These are phyloP conservation scores for Metschnikowia gelsemii DNA, from an alignment of 805 yeast species.

Conservation along the genomic window DNA sequence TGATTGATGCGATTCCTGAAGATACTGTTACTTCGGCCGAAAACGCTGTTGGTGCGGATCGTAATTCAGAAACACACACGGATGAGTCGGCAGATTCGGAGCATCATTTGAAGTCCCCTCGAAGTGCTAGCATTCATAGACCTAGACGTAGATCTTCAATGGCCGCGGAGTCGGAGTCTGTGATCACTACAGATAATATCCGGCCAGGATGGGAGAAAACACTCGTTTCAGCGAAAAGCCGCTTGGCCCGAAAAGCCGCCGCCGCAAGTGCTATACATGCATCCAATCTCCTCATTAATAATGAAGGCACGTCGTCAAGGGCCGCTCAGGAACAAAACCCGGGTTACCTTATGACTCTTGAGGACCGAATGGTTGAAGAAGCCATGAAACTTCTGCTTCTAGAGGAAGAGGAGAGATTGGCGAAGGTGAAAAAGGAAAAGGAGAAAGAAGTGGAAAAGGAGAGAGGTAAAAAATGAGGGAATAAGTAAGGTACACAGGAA, in stretches of 20 bases:
- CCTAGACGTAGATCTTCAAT: constrained; percentile 43
- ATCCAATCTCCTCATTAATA: constrained; percentile 61
- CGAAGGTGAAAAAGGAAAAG: constrained; percentile 4
- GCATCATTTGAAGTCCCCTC: neutral
- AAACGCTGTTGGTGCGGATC: no score
- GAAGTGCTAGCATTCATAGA: constrained; percentile 6
- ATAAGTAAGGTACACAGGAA: no score
- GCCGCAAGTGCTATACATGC: constrained; percentile 94
- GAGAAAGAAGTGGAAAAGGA: neutral
- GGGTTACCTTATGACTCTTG: constrained; percentile 26
- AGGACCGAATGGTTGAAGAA: constrained; percentile 80
- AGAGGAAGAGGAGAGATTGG: constrained; percentile 59
- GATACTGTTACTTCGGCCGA: no score
- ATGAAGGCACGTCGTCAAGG: constrained; percentile 10
- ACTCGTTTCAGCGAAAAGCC: constrained; percentile 67
- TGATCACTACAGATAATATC: constrained; percentile 75
- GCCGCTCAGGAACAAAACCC: constrained; percentile 5
- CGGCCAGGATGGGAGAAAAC: constrained; percentile 92
- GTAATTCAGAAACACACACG: no score
- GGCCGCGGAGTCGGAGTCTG: constrained; percentile 66
- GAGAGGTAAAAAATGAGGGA: no score
- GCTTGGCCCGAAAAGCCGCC: constrained; percentile 82
- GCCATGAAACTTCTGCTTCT: constrained; percentile 73
- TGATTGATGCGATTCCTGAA: constrained; percentile 14
- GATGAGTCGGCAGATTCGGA: constrained; percentile 6